Percentiles rank a stretch among this genome's conserved stretches.
Conservation (phyloP, 495 filamentous ascomycete species). For the Hyaloscypha variabilis region DNA sequence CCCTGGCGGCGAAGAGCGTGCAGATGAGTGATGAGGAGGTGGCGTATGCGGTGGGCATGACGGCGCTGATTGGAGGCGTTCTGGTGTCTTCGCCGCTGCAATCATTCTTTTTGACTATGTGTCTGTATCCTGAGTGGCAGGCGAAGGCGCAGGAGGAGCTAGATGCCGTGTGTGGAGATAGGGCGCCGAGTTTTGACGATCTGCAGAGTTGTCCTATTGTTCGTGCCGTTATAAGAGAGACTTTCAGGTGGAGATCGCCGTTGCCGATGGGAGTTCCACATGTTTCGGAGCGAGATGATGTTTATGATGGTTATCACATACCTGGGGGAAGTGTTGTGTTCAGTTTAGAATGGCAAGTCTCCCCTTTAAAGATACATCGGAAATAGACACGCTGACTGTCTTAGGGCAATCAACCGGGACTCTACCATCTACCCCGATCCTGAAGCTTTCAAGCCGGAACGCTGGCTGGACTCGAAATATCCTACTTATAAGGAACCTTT, state of each 20-base stretch:
- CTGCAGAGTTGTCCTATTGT: slow-evolving; percentile 45
- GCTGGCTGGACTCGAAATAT: slow-evolving; percentile 43
- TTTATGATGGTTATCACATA: slow-evolving; percentile 52
- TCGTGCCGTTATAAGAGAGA: slow-evolving; percentile 49
- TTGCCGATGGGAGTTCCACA: slow-evolving; percentile 47
- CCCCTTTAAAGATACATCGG: too few species aligned
- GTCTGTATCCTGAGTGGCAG: slow-evolving; percentile 59
- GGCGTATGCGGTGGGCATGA: slow-evolving; percentile 32
- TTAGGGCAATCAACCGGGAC: slow-evolving; percentile 55
- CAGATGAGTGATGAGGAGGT: too few species aligned
- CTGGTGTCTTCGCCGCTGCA: slow-evolving; percentile 37
- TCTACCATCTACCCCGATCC: slow-evolving; percentile 58
- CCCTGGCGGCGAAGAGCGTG: too few species aligned
- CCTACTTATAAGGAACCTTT: slow-evolving; percentile 42
- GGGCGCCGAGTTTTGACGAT: slow-evolving; percentile 51
- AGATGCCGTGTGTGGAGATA: slow-evolving; percentile 49
- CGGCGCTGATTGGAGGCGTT: slow-evolving; percentile 44
- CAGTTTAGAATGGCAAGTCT: slow-evolving; percentile 8
- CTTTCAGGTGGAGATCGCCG: slow-evolving; percentile 52
- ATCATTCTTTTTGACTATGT: slow-evolving; percentile 55
- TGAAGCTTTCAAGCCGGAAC: slow-evolving; percentile 58
- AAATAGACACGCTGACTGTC: too few species aligned
- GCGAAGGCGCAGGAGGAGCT: slow-evolving; percentile 54
- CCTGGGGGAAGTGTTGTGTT: slow-evolving; percentile 39
- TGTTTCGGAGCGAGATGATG: slow-evolving; percentile 43